Evolutionary conservation across 352 stramenopile species (phyloP), one percentile per base, ranked within the genome.

Genomic region (Phytophthora vignae): DNA sequence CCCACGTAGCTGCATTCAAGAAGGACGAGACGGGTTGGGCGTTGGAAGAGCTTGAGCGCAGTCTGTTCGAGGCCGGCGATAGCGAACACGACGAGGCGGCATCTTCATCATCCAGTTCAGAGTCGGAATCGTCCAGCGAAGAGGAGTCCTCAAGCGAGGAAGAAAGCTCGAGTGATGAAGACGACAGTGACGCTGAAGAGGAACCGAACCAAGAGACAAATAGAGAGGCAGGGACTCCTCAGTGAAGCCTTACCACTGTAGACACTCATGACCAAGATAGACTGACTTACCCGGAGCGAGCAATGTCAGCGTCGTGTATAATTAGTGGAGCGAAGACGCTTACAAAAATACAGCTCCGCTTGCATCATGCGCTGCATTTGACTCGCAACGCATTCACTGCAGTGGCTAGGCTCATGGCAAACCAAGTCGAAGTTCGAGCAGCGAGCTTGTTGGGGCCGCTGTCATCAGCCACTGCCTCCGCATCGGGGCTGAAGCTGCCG

Each of bases 1-100:
- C 38, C 0, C 57, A 75, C 36, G 31, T 87, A 5, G 46, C 48
- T n/a, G 59, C 55, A 9, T 94, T 96, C 52, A 69, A 55, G 11
- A 96, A 96, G 58, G 73, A 57, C 7, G 71, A 90, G n/a, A 92
- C 80, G 6, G 88, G 88, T 33, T 96, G 90, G 90, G 88, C 83
- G 0, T 69, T 96, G 7, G 77, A 90, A 25, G 85, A 94, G 54
- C 81, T 96, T 33, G 90, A 96, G 66, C 71, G 58, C n/a, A 82
- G 77, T 64, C 64, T 95, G 6, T 54, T 83, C 8, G 72, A 90
- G 61, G 64, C 68, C 1, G 79, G 82, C 1, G 70, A 78, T 15
- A 56, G 44, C 0, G 62, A 68, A 4, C 58, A 72, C 4, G 73
- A 78, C 14, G 55, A 72, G 12, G 62, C 62, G 14, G 74, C 64